Evolutionary conservation across 2,329 filamentous ascomycete genomes (phyloP).

Genomic region (Xylariales sp.): DNA sequence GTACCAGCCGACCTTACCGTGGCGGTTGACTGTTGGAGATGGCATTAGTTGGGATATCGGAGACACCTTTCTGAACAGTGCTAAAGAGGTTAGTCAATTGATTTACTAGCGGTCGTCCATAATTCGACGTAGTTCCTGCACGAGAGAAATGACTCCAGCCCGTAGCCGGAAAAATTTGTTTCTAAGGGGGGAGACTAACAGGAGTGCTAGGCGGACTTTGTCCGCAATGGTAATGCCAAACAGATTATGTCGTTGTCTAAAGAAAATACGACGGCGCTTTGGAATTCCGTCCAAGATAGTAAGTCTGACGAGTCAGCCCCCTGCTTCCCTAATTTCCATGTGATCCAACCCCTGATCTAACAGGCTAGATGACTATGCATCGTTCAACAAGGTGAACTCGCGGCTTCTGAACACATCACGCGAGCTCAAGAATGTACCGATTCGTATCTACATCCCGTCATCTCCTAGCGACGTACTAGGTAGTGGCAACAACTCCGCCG

Average conservation of each 20-base stretch:
- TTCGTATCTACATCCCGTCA: conserved; percentile 86
- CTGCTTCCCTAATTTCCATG: conserved; percentile 3
- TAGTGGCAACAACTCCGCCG: conserved; percentile 50
- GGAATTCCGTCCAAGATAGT: conserved; percentile 82
- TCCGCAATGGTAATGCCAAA: conserved; percentile 88
- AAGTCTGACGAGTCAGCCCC: conserved; percentile 44
- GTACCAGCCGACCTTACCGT: conserved; percentile 66
- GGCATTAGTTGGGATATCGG: conserved; percentile 69
- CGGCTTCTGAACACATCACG: conserved; percentile 81
- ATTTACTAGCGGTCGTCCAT: not conserved
- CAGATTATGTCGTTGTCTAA: conserved; percentile 91
- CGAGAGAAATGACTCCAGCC: not conserved
- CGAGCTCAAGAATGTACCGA: conserved; percentile 82
- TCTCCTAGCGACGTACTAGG: conserved; percentile 53
- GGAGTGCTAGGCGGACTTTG: conserved; percentile 75
- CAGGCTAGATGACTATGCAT: conserved; percentile 72
- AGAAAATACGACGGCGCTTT: conserved; percentile 83
- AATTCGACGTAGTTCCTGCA: not conserved
- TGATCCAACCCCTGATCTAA: conserved; percentile 6
- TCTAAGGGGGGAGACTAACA: conserved; percentile 18
- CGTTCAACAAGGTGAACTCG: conserved; percentile 79
- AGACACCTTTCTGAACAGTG: conserved; percentile 72
- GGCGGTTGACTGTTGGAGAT: conserved; percentile 65
- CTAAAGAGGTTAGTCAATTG: conserved; percentile 65
- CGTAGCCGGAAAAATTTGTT: no score